Conservation (phyloP, 345 rosid genomes). For the Erucastrum elatum region DNA sequence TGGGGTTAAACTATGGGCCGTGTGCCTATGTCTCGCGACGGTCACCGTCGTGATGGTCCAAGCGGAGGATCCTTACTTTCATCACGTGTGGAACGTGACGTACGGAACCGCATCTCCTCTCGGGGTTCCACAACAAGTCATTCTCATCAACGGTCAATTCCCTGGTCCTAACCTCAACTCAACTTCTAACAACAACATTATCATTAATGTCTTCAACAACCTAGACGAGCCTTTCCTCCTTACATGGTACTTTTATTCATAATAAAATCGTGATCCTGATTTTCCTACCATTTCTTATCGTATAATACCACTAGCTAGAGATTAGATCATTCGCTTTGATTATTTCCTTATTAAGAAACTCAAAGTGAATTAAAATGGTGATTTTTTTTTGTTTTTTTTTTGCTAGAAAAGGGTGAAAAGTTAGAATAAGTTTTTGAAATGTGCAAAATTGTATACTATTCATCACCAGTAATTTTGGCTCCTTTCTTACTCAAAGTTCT, state of each 20-base stretch:
- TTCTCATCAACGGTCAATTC: slow-evolving; percentile 69
- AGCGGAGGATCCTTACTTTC: slow-evolving; percentile 73
- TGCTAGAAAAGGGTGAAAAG: background rate
- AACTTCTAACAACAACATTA: slow-evolving; percentile 66
- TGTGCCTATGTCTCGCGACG: slow-evolving; percentile 39
- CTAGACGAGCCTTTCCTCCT: slow-evolving; percentile 76
- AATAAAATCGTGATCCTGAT: background rate
- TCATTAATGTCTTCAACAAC: slow-evolving; percentile 70
- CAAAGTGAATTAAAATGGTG: too few species aligned
- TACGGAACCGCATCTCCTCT: slow-evolving; percentile 76
- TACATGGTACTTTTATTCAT: slow-evolving; percentile 50
- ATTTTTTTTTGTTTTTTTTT: too few species aligned
- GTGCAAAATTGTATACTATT: background rate
- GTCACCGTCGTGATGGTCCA: slow-evolving; percentile 36
- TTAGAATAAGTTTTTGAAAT: background rate
- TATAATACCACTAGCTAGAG: background rate
- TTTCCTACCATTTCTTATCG: background rate
- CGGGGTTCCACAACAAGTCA: slow-evolving; percentile 70
- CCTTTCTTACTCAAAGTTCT: background rate
- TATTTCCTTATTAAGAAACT: background rate
- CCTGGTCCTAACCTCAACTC: slow-evolving; percentile 82
- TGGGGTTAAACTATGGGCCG: slow-evolving; percentile 34
- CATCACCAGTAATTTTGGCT: background rate
- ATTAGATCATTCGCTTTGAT: background rate
- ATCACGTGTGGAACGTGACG: slow-evolving; percentile 71